Evolutionary conservation across 1,139 yeast species (phyloP).

Genomic region (Debaryomyces subglobosus): DNA sequence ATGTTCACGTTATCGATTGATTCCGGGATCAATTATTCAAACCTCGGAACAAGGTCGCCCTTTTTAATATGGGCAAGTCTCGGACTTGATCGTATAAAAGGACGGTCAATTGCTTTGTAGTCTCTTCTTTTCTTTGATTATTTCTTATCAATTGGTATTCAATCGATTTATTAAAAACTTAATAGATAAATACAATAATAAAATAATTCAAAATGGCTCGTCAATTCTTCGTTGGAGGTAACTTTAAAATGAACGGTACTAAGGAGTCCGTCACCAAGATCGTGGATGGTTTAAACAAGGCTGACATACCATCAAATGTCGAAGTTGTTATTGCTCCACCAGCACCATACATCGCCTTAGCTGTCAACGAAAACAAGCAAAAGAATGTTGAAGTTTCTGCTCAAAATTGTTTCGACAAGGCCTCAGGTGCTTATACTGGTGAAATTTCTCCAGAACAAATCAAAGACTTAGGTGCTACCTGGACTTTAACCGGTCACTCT

Average conservation of each 20-base stretch:
- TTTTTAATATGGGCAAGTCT: constrained; percentile 1
- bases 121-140: background rate
- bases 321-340: constrained; percentile 98
- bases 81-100: constrained; percentile 4
- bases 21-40: constrained; percentile 5
- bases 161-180: constrained; percentile 4
- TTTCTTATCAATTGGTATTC: constrained; percentile 3
- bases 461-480: constrained; percentile 88
- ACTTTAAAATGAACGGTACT: constrained; percentile 98
- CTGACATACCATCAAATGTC: constrained; percentile 70
- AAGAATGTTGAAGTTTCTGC: constrained; percentile 80
- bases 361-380: constrained; percentile 71
- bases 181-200: constrained; percentile 5
- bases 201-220: constrained; percentile 58
- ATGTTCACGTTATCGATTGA: constrained; percentile 1
- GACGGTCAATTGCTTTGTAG: constrained; percentile 1
- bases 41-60: constrained; percentile 19
- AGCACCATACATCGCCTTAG: constrained; percentile 82
- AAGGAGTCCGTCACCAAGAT: constrained; percentile 81
- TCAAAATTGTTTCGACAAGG: constrained; percentile 86
- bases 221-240: constrained; percentile 96
- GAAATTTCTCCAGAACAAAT: constrained; percentile 89
- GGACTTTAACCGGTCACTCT: constrained; percentile 98
- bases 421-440: constrained; percentile 97
- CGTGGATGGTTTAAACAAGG: constrained; percentile 78